Conservation (phyloP, 2,329 filamentous ascomycete species). For the Colletotrichum sp. region DNA sequence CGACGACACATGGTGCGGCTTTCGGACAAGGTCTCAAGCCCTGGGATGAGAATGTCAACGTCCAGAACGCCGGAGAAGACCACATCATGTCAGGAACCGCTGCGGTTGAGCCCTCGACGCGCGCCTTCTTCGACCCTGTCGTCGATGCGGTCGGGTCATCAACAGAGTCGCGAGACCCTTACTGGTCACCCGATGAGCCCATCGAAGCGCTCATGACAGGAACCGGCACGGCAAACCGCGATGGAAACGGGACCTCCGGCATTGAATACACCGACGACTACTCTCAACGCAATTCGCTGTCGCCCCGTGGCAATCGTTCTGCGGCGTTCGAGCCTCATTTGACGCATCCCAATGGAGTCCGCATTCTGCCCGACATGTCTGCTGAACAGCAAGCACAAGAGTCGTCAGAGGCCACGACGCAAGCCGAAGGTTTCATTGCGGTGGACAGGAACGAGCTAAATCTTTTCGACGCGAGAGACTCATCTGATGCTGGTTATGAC, state of each 20-base stretch:
- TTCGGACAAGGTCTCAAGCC: not conserved
- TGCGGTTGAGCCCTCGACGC: not conserved
- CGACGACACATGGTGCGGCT: not conserved
- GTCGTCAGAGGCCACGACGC: slow-evolving; percentile 37
- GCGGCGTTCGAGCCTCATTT: slow-evolving; percentile 32
- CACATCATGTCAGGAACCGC: not conserved
- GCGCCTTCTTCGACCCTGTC: not conserved
- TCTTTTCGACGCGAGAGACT: slow-evolving; percentile 21
- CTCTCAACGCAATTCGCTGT: not conserved
- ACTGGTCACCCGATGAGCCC: not conserved
- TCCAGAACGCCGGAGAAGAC: not conserved
- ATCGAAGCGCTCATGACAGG: not conserved
- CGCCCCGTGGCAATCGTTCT: not conserved
- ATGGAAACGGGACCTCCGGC: not conserved
- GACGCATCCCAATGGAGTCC: slow-evolving; percentile 41
- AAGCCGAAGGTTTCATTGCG: slow-evolving; percentile 40
- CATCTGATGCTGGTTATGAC: slow-evolving; percentile 41
- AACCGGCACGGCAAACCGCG: not conserved
- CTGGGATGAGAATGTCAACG: not conserved
- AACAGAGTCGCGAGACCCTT: not conserved
- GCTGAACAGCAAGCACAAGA: slow-evolving; percentile 38
- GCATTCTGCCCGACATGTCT: slow-evolving; percentile 40
- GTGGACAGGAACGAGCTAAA: slow-evolving; percentile 35
- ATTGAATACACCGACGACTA: not conserved
- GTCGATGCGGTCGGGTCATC: not conserved